These are phyloP conservation scores for Apodospora peruviana DNA, from an alignment of 495 filamentous ascomycete genomes.

Conservation along the genomic window DNA sequence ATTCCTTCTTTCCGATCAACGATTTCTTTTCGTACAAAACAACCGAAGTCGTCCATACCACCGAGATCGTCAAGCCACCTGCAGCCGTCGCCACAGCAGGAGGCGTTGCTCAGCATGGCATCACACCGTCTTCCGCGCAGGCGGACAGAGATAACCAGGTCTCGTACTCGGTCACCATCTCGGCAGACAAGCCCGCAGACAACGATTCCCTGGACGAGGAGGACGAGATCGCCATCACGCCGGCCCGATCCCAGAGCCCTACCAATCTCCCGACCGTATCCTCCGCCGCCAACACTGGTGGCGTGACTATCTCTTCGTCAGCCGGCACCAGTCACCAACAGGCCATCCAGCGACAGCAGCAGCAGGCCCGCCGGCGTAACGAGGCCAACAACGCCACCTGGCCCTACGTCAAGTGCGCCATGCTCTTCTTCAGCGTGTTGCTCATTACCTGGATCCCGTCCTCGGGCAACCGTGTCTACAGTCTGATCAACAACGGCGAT, in stretches of 20 bases:
- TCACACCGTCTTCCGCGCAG: neutral
- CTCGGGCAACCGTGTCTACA: conserved; percentile 72
- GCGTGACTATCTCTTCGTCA: neutral
- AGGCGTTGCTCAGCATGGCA: neutral
- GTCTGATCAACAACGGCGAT: conserved; percentile 47
- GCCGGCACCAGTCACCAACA: conserved; percentile 1
- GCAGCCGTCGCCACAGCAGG: neutral
- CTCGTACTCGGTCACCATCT: conserved; percentile 47
- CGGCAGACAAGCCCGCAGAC: conserved; percentile 21
- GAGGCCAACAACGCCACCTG: conserved; percentile 55
- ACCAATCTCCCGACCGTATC: neutral
- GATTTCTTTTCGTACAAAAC: conserved; percentile 50
- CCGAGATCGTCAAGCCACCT: conserved; percentile 27
- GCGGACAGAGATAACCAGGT: conserved; percentile 15
- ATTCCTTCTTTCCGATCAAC: conserved; percentile 5
- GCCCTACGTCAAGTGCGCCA: conserved; percentile 77
- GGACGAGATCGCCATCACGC: conserved; percentile 13
- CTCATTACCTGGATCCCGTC: conserved; percentile 84
- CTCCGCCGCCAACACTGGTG: neutral
- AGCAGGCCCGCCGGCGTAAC: conserved; percentile 5
- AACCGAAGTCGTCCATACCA: conserved; percentile 52
- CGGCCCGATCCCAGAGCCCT: conserved; percentile 3
- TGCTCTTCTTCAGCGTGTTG: conserved; percentile 78
- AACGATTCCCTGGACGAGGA: conserved; percentile 14
- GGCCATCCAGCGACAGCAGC: conserved; percentile 1